Evolutionary conservation across 2,329 filamentous ascomycete species (phyloP), one percentile per base, ranked within the genome.

Genomic region (Thelonectria rubi): DNA sequence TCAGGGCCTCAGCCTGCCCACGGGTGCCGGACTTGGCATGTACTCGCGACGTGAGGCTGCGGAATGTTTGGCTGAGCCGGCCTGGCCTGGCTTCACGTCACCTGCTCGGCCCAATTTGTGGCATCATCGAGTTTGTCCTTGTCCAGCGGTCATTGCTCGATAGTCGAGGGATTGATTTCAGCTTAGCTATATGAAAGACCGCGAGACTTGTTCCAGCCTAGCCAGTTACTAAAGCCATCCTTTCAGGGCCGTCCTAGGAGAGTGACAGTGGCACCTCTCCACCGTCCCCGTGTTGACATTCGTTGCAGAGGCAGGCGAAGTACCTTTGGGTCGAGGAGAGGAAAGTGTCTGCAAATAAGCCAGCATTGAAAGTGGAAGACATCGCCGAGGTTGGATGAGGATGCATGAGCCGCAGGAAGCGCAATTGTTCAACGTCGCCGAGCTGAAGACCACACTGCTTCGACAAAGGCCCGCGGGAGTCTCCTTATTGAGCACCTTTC

Each of bases 241-340:
- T 64, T 58, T 63, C 63, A 55, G 55, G 57, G 43, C 30, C 45
- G 32, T 34, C 32, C 32, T 34, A 14, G 32, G 32, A 32, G 50
- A 53, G 24, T 43, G 21, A 42, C 18, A 37, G 30, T 18, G 5
- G n/a, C 32, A 47, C 37, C 9, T 45, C 65, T 65, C 65, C 55
- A 62, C 58, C 42, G 46, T 45, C 49, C n/a, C 49, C 43, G 20
- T 30, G 14, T 37, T 45, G 5, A 39, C 45, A 51, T 53, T 26
- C 46, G 32, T 59, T 48, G 57, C 57, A 46, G 46, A 61, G 62
- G 26, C 12, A 26, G n/a, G 55, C 53, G 8, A 48, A 48, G 55
- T n/a, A 65, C 63, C 66, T 51, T 60, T 8, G 26, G 54, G 48
- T 43, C 11, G 8, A 12, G 12, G 15, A 2, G 20, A 26, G n/a